Evolutionary conservation across 257 asterid genomes (phyloP).

Genomic region (Lycium ferocissimum): DNA sequence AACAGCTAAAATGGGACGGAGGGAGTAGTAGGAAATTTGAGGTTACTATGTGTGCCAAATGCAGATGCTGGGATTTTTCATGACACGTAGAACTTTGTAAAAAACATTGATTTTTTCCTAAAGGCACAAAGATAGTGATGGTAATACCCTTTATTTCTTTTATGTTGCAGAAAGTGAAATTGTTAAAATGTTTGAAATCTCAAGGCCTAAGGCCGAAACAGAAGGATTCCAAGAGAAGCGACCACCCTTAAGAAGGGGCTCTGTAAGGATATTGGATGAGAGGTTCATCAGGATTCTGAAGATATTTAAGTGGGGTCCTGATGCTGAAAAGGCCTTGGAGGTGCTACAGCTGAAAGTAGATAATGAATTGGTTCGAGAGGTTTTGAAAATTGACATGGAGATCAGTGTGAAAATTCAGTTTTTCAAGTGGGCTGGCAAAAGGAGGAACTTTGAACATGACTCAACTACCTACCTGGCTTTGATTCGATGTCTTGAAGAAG

Average conservation of each 20-base stretch:
- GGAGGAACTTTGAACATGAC: conserved; percentile 84
- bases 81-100: background rate
- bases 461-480: conserved; percentile 72
- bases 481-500: conserved; percentile 72
- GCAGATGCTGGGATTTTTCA: conserved; percentile 5
- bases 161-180: conserved; percentile 73
- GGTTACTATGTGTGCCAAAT: background rate
- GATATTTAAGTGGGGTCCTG: conserved; percentile 95
- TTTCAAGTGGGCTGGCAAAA: conserved; percentile 88
- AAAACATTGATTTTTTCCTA: background rate
- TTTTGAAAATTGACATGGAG: conserved; percentile 77
- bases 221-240: conserved; percentile 40
- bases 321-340: conserved; percentile 88
- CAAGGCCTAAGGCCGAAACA: conserved; percentile 58
- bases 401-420: conserved; percentile 78
- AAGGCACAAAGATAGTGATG: background rate
- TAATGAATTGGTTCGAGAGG: conserved; percentile 75
- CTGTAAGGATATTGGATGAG: conserved; percentile 71
- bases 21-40: background rate
- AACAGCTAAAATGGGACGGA: too few relatives aligned
- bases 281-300: conserved; percentile 87
- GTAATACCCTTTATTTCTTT: conserved; percentile 26
- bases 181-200: conserved; percentile 75
- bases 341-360: conserved; percentile 78
- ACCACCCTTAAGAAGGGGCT: conserved; percentile 31